Evolutionary conservation across 2,329 filamentous ascomycete species (phyloP).

Genomic region (Fusarium pilosicola): DNA sequence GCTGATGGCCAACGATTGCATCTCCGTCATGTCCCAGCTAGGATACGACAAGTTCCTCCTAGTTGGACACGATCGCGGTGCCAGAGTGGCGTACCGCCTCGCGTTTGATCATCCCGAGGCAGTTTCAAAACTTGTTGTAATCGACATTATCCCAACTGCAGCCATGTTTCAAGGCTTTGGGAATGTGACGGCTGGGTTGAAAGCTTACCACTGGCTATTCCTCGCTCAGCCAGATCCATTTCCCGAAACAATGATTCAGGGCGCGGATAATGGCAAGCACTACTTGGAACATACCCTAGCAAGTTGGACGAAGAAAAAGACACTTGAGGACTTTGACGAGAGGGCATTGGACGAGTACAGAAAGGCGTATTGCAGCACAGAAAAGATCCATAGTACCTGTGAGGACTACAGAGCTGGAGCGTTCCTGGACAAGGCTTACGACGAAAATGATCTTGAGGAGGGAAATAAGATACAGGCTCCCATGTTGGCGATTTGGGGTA

Average conservation of each 20-base stretch:
- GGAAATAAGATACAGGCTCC: not conserved
- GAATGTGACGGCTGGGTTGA: not conserved
- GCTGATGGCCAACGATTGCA: not conserved
- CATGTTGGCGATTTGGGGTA: not conserved
- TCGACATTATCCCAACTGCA: not conserved
- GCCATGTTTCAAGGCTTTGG: not conserved
- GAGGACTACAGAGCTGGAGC: not conserved
- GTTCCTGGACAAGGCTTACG: not conserved
- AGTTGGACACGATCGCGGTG: not conserved
- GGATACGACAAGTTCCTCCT: fast-evolving
- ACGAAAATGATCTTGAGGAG: fast-evolving
- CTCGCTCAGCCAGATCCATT: not conserved
- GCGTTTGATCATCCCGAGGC: fast-evolving
- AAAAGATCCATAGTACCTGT: not conserved
- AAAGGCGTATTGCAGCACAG: not conserved
- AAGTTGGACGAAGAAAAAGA: not conserved
- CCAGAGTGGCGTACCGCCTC: fast-evolving
- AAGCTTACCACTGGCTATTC: not conserved
- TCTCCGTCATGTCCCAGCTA: not conserved
- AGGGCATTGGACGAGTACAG: not conserved
- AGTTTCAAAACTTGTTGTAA: fast-evolving
- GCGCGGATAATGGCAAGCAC: fast-evolving
- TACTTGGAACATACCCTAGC: not conserved
- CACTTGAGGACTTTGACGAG: not conserved
- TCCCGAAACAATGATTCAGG: fast-evolving